phyloP scores from a whole-genome alignment of 805 yeast genomes.

The Hanseniaspora occidentalis region DNA sequence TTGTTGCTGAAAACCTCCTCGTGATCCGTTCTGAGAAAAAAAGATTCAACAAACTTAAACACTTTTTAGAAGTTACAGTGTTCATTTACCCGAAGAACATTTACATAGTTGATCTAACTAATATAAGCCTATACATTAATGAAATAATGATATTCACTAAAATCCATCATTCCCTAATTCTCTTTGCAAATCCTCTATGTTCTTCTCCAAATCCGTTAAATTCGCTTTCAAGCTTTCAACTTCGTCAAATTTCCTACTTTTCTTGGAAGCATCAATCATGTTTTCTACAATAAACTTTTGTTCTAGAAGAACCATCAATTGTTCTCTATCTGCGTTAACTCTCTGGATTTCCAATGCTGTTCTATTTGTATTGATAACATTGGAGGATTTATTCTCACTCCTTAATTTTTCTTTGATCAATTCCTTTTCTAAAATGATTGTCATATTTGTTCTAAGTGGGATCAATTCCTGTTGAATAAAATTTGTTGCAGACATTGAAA shows the following conservation, averaged over 20 bases:
- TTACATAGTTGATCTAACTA: too few relatives aligned
- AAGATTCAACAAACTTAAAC: too few relatives aligned
- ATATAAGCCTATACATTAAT: too few relatives aligned
- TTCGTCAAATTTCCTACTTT: slow-evolving; percentile 67
- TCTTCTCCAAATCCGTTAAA: slow-evolving; percentile 40
- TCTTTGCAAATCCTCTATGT: slow-evolving; percentile 33
- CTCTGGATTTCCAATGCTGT: slow-evolving; percentile 28
- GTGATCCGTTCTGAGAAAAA: too few relatives aligned
- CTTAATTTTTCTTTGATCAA: neutral
- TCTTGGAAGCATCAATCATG: slow-evolving; percentile 49
- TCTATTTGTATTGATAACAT: neutral
- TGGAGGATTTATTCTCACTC: neutral
- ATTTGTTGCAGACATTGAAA: slow-evolving; percentile 41
- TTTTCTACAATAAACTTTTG: slow-evolving; percentile 62
- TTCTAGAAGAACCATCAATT: slow-evolving; percentile 76
- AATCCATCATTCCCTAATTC: slow-evolving; percentile 47
- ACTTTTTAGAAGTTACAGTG: too few relatives aligned
- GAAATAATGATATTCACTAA: slow-evolving; percentile 1
- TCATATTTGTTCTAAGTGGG: slow-evolving; percentile 39
- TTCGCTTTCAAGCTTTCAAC: slow-evolving; percentile 46
- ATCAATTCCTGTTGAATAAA: slow-evolving; percentile 60
- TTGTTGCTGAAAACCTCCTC: too few relatives aligned
- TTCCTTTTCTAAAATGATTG: neutral
- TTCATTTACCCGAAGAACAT: too few relatives aligned
- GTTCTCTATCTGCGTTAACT: slow-evolving; percentile 51